Percentiles rank a stretch among this genome's conserved stretches.
phyloP scores from a whole-genome alignment of 2,329 filamentous ascomycete species.

The Aspergillus nomiae region DNA sequence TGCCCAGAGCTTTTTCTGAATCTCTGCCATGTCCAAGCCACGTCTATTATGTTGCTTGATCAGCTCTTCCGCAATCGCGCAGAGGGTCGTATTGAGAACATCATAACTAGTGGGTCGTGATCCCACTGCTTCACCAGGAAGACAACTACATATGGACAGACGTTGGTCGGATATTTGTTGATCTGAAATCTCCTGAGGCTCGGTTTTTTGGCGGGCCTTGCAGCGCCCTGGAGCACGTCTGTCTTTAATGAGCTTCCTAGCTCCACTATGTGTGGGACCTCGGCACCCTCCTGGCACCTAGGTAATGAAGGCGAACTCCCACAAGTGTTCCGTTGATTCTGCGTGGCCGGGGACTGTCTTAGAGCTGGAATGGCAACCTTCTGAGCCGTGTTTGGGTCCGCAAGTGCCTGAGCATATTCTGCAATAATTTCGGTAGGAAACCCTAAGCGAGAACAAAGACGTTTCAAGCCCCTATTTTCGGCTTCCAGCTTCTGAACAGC shows the following conservation, averaged over 20 bases:
- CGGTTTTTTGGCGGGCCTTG: neutral
- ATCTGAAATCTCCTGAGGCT: neutral
- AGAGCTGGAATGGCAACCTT: slow-evolving; percentile 42
- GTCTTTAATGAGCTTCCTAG: neutral
- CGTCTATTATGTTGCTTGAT: slow-evolving; percentile 41
- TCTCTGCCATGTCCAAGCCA: slow-evolving; percentile 38
- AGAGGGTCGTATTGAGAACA: slow-evolving; percentile 38
- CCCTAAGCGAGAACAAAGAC: slow-evolving; percentile 29
- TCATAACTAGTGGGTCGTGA: slow-evolving; percentile 26
- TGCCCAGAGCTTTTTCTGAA: slow-evolving; percentile 35
- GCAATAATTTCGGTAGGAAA: slow-evolving; percentile 26
- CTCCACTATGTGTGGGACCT: neutral
- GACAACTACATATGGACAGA: slow-evolving; percentile 28
- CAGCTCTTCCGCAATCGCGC: slow-evolving; percentile 41
- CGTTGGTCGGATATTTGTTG: neutral
- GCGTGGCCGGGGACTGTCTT: slow-evolving; percentile 9
- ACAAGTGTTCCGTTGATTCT: neutral
- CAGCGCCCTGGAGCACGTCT: neutral
- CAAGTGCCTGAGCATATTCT: slow-evolving; percentile 27
- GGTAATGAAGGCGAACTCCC: neutral
- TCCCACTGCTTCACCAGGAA: slow-evolving; percentile 15
- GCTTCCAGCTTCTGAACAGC: slow-evolving; percentile 34
- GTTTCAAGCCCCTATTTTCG: slow-evolving; percentile 35
- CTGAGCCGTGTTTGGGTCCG: slow-evolving; percentile 19
- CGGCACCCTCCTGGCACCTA: neutral